Evolutionary conservation across 345 rosid genomes (phyloP), one percentile per base, ranked within the genome.

Genomic region (Angophora floribunda): DNA sequence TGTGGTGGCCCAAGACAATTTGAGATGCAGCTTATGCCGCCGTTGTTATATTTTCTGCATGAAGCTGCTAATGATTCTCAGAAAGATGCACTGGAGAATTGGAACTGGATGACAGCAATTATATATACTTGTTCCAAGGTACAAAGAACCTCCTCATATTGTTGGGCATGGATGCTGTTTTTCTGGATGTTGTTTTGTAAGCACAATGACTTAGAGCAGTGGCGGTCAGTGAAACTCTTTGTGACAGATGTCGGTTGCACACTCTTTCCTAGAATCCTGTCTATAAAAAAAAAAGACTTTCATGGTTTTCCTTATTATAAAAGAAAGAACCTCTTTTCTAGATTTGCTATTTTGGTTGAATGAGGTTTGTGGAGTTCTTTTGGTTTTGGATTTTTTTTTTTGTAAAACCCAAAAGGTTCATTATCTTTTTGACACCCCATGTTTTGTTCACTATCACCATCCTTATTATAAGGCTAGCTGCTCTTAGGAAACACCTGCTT

Each of bases 11-110:
- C 91, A 75, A 95, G 95, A 94, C 93, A 91, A 49, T 97, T 91
- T 87, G 99, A 98, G 92, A 92, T 98, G 95, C 99, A 98, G 93
- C 92, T 98, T 78, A 97, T 98, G 99, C 92, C 99, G 45, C 94
- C 98, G 2, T 79, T 96, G 44, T 94, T 97, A 90, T 96, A 91
- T 91, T 98, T 97, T 88, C 95, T 97, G 52, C 97, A 92, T 79
- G 96, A 96, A 86, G 96, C 91, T 87, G 95, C 93, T 55, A 95
- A 95, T 57, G 91, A 91, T 89, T 79, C 57, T 90, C 90, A 91
- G 78, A 95, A 91, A 88, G 90, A 86, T 30, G 85, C 92, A 16
- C 86, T 97, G 84, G 95, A 95, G 86, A 92, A 91, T 51, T 98
- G 99, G 99, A 93, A 96, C 88, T 98, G 99, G 99, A 93, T 98